Percentiles rank a stretch among this genome's conserved stretches.
These are phyloP conservation scores for Verbena officinalis DNA, from an alignment of 257 asterid genomes.

Conservation along the genomic window DNA sequence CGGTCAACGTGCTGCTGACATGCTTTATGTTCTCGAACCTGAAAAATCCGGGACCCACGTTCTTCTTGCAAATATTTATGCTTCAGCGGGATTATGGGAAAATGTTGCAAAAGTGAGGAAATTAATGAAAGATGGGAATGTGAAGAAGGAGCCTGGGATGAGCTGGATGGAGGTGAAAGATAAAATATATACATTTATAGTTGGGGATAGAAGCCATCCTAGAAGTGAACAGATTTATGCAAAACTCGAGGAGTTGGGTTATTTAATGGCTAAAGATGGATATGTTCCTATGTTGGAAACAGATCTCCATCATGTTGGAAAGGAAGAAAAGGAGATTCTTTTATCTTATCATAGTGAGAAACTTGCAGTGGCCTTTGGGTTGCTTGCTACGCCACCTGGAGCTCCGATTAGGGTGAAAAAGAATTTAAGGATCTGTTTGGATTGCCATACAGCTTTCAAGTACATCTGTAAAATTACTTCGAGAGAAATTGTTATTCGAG, in stretches of 20 bases:
- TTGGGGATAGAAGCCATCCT: conserved; percentile 70
- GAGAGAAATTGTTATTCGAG: conserved; percentile 69
- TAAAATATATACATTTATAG: conserved; percentile 61
- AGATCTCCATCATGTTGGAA: conserved; percentile 69
- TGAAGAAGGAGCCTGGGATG: conserved; percentile 88
- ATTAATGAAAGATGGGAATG: conserved; percentile 59
- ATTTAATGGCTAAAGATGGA: conserved; percentile 61
- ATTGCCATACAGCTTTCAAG: conserved; percentile 78
- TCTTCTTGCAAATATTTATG: conserved; percentile 70
- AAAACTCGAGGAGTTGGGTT: conserved; percentile 67
- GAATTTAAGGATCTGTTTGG: conserved; percentile 79
- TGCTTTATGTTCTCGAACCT: conserved; percentile 59
- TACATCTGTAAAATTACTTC: conserved; percentile 67
- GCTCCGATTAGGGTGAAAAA: conserved; percentile 78
- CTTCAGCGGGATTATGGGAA: conserved; percentile 72
- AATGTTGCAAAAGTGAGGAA: conserved; percentile 58
- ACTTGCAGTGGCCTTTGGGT: conserved; percentile 80
- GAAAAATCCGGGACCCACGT: conserved; percentile 80
- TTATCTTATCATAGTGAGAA: conserved; percentile 78
- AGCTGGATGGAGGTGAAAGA: conserved; percentile 88
- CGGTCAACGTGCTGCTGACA: conserved; percentile 66
- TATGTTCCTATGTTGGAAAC: conserved; percentile 67
- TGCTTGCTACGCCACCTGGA: conserved; percentile 68
- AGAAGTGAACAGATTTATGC: conserved; percentile 61
- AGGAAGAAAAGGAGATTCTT: conserved; percentile 63